Percentiles rank a stretch among this genome's conserved stretches.
These are phyloP conservation scores for Takakia lepidozioides DNA, from an alignment of 225 moss, liverwort and hornwort species.

Conservation along the genomic window DNA sequence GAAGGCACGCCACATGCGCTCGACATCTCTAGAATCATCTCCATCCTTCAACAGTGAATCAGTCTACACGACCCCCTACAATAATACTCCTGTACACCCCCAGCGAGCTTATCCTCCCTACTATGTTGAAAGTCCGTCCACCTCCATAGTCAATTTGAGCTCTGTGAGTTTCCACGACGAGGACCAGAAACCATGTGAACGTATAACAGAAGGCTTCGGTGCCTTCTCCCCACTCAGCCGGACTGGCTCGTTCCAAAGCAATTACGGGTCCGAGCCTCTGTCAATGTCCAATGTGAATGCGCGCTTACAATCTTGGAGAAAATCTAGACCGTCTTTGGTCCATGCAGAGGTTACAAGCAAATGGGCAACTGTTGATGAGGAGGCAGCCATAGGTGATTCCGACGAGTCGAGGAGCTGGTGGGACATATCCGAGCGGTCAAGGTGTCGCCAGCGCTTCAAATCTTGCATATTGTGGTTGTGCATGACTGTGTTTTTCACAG, in stretches of 20 bases:
- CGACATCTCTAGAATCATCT: conserved; percentile 14
- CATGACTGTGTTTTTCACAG: conserved; percentile 30
- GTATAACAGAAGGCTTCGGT: conserved; percentile 23
- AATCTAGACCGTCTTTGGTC: conserved; percentile 15
- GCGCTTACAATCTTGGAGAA: conserved; percentile 44
- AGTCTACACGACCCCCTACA: conserved; percentile 18
- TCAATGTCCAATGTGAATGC: conserved; percentile 42
- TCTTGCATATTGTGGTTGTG: conserved; percentile 30
- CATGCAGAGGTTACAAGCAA: conserved; percentile 5
- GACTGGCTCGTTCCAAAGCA: conserved; percentile 49
- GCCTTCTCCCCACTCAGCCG: conserved; percentile 36
- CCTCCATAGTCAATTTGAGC: conserved; percentile 38
- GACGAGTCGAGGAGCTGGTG: background rate
- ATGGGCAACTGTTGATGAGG: conserved; percentile 29
- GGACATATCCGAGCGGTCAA: conserved; percentile 9
- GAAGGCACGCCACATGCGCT: conserved; percentile 19
- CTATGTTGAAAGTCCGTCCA: conserved; percentile 45
- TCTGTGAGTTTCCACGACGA: conserved; percentile 13
- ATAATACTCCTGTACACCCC: conserved; percentile 5
- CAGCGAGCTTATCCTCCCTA: conserved; percentile 23
- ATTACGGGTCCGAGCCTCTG: conserved; percentile 38
- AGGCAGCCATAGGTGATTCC: conserved; percentile 21
- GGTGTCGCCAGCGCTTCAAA: conserved; percentile 33
- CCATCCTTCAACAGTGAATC: conserved; percentile 17
- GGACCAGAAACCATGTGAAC: conserved; percentile 15